phyloP scores from a whole-genome alignment of 2,329 filamentous ascomycete species.

The Mariannaea elegans region DNA sequence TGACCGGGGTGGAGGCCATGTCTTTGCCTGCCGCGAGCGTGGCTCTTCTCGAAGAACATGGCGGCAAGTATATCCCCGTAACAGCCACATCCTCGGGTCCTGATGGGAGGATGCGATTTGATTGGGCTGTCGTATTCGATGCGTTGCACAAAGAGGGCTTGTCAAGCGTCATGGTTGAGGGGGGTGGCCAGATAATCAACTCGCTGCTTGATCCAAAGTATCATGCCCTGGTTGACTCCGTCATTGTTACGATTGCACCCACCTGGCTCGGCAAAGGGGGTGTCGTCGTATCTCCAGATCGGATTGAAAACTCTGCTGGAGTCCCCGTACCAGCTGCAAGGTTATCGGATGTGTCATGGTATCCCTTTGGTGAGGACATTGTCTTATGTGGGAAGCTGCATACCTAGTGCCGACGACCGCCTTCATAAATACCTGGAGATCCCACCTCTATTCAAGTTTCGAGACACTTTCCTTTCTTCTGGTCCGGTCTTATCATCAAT shows the following conservation, averaged over 20 bases:
- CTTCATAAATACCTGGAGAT: slow-evolving; percentile 27
- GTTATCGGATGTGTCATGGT: slow-evolving; percentile 75
- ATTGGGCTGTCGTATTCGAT: slow-evolving; percentile 72
- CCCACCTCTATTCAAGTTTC: neutral
- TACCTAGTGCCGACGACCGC: slow-evolving; percentile 27
- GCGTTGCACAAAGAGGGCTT: slow-evolving; percentile 68
- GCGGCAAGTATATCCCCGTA: slow-evolving; percentile 62
- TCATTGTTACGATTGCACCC: slow-evolving; percentile 90
- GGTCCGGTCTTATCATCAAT: neutral
- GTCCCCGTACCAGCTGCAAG: slow-evolving; percentile 68
- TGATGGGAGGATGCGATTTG: slow-evolving; percentile 56
- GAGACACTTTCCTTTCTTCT: neutral
- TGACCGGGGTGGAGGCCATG: slow-evolving; percentile 59
- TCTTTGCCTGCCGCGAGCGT: slow-evolving; percentile 55
- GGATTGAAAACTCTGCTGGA: slow-evolving; percentile 59
- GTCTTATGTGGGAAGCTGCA: slow-evolving; percentile 77
- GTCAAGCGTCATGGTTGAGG: slow-evolving; percentile 89
- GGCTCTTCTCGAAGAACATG: slow-evolving; percentile 55
- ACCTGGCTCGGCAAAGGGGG: slow-evolving; percentile 88
- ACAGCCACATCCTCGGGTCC: slow-evolving; percentile 44
- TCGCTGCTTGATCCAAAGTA: slow-evolving; percentile 73
- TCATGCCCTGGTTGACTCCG: slow-evolving; percentile 72
- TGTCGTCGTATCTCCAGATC: slow-evolving; percentile 78
- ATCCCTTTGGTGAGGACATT: slow-evolving; percentile 82
- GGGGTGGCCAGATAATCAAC: slow-evolving; percentile 85